Evolutionary conservation across 768 basidiomycete species (phyloP), one percentile per base, ranked within the genome.

Genomic region (Phaeotremella skinneri): DNA sequence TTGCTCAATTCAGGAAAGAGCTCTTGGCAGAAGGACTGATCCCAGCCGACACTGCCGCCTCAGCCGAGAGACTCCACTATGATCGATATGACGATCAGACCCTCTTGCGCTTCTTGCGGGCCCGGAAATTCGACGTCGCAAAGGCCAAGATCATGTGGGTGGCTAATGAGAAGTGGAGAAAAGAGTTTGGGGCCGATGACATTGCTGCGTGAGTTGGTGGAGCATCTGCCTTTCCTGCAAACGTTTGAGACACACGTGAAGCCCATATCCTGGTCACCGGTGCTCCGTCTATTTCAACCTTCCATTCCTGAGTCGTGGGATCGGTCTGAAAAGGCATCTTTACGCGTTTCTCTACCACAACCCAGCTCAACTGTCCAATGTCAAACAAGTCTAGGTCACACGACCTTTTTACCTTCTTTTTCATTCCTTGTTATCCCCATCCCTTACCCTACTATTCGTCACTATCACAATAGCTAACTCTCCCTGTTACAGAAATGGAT

Each of bases 81-180:
- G 71, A 72, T 64, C 72, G 76, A 32, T 78, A 73, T 59, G 76
- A 77, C 61, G 79, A 79, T 61, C 58, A 52, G 23, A 76, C 74
- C n/a, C 65, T 79, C 11, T 65, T 79, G 23, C 71, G 92, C 71
- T 99, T 94, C 80, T 79, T 97, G 60, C 83, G 96, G 32, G 96
- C 94, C 4, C 83, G 96, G 66, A 92, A 88, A 78, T 99, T 97
- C 65, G 91, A 98, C 79, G 76, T 94, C 7, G 76, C 74, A 43
- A 85, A 85, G 74, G 83, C 91, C 9, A 94, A 91, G 80, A 78
- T 79, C 67, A 99, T 98, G 94, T 79, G 94, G 65, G 69, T 86
- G 58, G 79, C 81, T 39, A 85, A 84, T 52, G 92, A 97, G 78
- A 79, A 91, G 67, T 99, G 94, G 94, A 83, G 94, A 76, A 86